Base-by-base conservation (phyloP, 495 filamentous ascomycete species). In the Hypoxylon fuscum region DNA sequence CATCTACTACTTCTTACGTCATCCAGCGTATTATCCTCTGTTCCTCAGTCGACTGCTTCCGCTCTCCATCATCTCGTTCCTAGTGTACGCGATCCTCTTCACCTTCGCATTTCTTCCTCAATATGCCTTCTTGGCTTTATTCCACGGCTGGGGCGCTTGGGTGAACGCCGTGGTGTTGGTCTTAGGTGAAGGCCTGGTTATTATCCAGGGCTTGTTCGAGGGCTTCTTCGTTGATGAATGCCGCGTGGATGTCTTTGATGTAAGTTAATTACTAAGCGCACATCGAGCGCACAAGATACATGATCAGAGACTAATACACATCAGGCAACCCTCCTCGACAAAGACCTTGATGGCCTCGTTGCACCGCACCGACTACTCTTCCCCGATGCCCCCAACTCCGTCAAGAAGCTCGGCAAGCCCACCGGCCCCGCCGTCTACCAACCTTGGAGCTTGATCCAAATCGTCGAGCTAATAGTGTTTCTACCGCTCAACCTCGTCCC, bases 231-330 rank as follows among this genome's bases (percentile, higher is more conserved):
- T 95, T 11, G 87, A 94, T 53, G 90, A 93, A 51, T 87, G 87
- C 8, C 83, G 96, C 2, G 82, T 95, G n/a, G 92, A 98, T 68
- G 90, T 92, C 5, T 98, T 98, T 61, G 95, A 98, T 75, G 92
- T 88, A 51, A 81, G 88, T 45, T 11, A 3, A n/a, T n/a, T n/a
- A n/a, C n/a, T n/a, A n/a, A n/a, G n/a, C n/a, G n/a, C 23, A 29
- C 34, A 25, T 62, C 66, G 44, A 45, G 12, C 25, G 25, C 25
- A 27, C 8, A 27, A 27, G 8, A 3, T 27, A 27, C 25, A 4
- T 4, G 25, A 27, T 8, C 8, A 27, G 25, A 27, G 25, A 25
- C 42, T 61, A 22, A 51, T 37, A 1, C 0, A 37, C 10, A 29
- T 14, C 37, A 82, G 79, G 79, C 79, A 5, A 77, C 73, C 2